A percentile compares a stretch with the other conserved stretches of the same genome.
Conservation (phyloP, 1,139 yeast genomes). For the Saccharomyces hybrid region DNA sequence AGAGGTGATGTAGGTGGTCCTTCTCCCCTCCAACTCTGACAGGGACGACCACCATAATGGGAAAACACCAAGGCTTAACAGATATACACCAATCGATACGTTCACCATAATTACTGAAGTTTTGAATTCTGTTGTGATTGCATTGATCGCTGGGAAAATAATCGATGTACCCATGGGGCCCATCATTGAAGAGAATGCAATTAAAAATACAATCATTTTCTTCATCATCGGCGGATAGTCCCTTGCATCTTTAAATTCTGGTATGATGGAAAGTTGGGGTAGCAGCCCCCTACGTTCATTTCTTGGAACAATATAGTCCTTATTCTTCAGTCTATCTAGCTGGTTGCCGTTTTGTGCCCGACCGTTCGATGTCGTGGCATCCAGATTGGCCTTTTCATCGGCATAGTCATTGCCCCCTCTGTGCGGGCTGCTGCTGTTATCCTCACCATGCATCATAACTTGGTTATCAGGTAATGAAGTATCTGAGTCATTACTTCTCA, state of each 20-base stretch:
- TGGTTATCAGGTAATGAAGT: neutral
- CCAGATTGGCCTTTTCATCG: neutral
- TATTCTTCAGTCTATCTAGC: neutral
- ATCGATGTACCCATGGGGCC: constrained; percentile 94
- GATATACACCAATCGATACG: constrained; percentile 74
- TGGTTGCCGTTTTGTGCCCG: neutral
- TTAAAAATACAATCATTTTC: constrained; percentile 48
- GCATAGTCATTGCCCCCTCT: neutral
- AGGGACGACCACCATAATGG: constrained; percentile 89
- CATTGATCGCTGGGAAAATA: constrained; percentile 67
- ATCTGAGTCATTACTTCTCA: neutral
- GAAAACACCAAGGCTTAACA: constrained; percentile 65
- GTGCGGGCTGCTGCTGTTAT: neutral
- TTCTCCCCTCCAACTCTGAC: constrained; percentile 66
- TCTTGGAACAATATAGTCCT: constrained; percentile 29
- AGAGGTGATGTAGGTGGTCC: constrained; percentile 63
- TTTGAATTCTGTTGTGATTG: constrained; percentile 46
- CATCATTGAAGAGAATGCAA: constrained; percentile 67
- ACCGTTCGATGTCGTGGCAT: neutral
- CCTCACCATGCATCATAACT: constrained; percentile 16
- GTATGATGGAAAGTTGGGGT: constrained; percentile 46
- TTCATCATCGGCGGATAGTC: constrained; percentile 48
- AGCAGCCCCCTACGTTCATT: constrained; percentile 48
- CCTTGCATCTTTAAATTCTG: constrained; percentile 69
- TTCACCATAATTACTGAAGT: constrained; percentile 58